Evolutionary conservation across 176 grass and related monocot genomes (phyloP), one percentile per base, ranked within the genome.

Genomic region (Aegilops speltoides): DNA sequence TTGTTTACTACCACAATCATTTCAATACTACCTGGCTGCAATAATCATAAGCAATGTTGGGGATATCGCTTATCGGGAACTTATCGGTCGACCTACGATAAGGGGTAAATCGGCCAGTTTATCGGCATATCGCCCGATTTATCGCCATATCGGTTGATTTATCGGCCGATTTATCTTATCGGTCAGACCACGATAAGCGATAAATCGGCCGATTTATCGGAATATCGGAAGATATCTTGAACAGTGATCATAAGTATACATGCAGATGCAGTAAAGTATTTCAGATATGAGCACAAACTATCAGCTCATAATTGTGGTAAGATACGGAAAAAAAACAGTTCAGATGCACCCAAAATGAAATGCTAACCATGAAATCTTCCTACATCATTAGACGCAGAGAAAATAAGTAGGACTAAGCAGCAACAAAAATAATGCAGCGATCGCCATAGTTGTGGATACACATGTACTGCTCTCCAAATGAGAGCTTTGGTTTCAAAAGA

Each of bases 251-350:
- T 4, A 84, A 40, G 7, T 50, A 43, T 23, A 52, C 48, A 17
- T 52, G 48, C 48, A 52, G 48, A 40, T 77, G 41, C 25, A 70
- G n/a, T 73, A 68, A 10, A 33, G 24, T 77, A 57, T 45, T 10
- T 48, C 70, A 38, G 3, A 88, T 75, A 84, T 40, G 15, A 72
- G 9, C 9, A 61, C 4, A 64, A 69, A 85, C 16, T 41, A 91
- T 48, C 23, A 88, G 19, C 10, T 22, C 45, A 5, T 23, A 36
- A 29, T 15, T 40, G 60, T 31, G 43, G 28, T 54, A 64, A 31
- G 29, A 23, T 54, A 54, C 36, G 3, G 3, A 34, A 34, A 46
- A 29, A 33, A 22, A 28, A 50, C 13, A 50, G 22, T 17, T 83
- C 31, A 69, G 46, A 83, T 19, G 9, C 33, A 78, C 73, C 50